phyloP scores from a whole-genome alignment of 129 eudicot species.

The Lactuca sativa region DNA sequence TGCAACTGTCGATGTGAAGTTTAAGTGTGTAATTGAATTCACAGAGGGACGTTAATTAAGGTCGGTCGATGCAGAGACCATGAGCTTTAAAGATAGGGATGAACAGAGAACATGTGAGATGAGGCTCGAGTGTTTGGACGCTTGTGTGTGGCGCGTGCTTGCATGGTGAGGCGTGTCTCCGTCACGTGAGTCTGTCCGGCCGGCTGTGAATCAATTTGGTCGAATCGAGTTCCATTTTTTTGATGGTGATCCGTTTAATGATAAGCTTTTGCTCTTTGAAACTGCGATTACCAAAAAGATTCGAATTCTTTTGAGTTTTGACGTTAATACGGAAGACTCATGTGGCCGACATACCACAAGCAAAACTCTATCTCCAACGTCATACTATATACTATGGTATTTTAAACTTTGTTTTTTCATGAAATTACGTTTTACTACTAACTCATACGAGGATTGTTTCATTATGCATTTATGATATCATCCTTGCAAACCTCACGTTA shows the following conservation, averaged over 20 bases:
- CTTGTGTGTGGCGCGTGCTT: background rate
- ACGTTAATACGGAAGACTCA: too few species aligned
- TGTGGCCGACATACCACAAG: background rate
- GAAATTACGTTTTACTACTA: too few species aligned
- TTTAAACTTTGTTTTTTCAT: too few species aligned
- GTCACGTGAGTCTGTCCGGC: background rate
- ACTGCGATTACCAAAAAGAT: background rate
- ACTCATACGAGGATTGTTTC: too few species aligned
- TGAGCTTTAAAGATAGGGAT: background rate
- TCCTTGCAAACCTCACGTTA: too few species aligned
- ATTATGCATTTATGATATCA: too few species aligned
- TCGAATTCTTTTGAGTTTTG: background rate
- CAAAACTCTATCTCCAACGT: too few species aligned
- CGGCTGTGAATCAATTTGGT: background rate
- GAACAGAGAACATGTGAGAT: background rate
- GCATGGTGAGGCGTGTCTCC: background rate
- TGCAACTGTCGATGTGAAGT: background rate
- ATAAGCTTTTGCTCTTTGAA: background rate
- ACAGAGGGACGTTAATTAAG: background rate
- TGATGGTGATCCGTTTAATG: background rate
- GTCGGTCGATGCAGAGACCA: slow-evolving; percentile 3
- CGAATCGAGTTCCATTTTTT: background rate
- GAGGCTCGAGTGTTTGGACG: background rate
- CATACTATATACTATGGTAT: too few species aligned
- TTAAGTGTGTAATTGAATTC: background rate